Base-by-base conservation (phyloP, 805 yeast species). In the Torulaspora gathmanii region DNA sequence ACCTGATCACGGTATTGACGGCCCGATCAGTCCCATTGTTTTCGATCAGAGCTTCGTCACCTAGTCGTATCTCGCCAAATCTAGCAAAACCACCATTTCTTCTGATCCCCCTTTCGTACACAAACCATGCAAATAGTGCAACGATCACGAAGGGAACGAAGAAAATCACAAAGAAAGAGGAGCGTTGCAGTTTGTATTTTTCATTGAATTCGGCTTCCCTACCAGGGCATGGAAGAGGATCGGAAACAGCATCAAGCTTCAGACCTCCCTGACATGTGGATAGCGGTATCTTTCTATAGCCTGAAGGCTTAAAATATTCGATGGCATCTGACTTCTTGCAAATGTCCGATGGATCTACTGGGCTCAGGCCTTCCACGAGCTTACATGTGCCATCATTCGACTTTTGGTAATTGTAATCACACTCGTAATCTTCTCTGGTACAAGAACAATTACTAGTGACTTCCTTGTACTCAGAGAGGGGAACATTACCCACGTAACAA, bases 281-380 rank as follows among this genome's bases (percentile, higher is more conserved):
- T 45, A 86, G 62, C 1, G 96, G 93, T 22, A 90, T 76, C 56
- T 79, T 80, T 62, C 99, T 79, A 65, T 93, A 93, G 0, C 98
- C 99, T 0, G 98, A 89, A 12, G 96, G 88, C 53, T 83, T 83
- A 72, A 81, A 86, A 63, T 79, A 90, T 60, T 86, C 89, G 50
- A 81, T 70, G 1, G 74, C 73, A 34, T 72, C 73, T 3, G 78
- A 70, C 45, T 73, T 70, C 44, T 70, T 72, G 64, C 97, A 87
- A 44, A 76, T 72, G 46, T 73, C 76, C 22, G 74, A 67, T 45
- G 81, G 79, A 58, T 86, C 86, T 11, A 78, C 73, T 6, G 95
- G 86, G 4, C 73, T 63, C 44, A 78, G 70, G 0, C 96, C 97
- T 16, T 73, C 70, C n/a, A 89, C 86, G 33, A 89, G 74, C 60